Base-by-base conservation (phyloP, 2,329 filamentous ascomycete species). In the Allantophomopsis cytisporea region DNA sequence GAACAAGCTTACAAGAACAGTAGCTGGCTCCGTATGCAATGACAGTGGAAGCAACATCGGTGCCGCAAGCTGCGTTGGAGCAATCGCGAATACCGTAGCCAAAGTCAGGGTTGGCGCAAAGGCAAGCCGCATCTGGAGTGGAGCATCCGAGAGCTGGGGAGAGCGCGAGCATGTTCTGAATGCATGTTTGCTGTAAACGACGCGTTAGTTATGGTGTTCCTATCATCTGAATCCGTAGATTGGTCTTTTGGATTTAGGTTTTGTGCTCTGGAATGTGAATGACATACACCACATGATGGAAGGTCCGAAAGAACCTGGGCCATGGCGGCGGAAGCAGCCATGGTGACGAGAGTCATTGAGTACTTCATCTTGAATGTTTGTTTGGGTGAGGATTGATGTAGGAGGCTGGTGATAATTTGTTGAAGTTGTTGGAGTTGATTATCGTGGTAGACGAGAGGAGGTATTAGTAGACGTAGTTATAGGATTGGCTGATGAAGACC, bases 41-140 rank as follows among this genome's bases (percentile, higher is more conserved):
- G 21, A 50, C 60, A 48, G 45, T 38, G 11, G 41, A 37, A 7
- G 45, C 53, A 20, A 44, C 49, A 7, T 43, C 47, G 7, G 44
- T n/a, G 38, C 52, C 53, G 46, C 65, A 67, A 28, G 60, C 60
- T 47, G 60, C 54, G 41, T 51, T 59, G 41, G 62, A 55, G 54
- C 65, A 69, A 49, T 69, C 65, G 42, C 64, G 62, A 37, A 69
- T 53, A 43, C 65, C 65, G 41, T 61, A 65, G 41, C 54, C 56
- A 45, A 65, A 69, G 56, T 64, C 51, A 30, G 42, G 43, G 40
- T 64, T 56, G n/a, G 43, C 47, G 58, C 65, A 69, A 43, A 64
- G 59, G 57, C 65, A 69, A 39, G 42, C 40, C 28, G 54, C 44
- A 46, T 67, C 62, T 15, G 52, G 50, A 11, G 42, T 14, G 13